A percentile compares a stretch with the other conserved stretches of the same genome.
These are phyloP conservation scores for Chlorella sp. DNA, from an alignment of 139 green algal genomes.

Conservation along the genomic window DNA sequence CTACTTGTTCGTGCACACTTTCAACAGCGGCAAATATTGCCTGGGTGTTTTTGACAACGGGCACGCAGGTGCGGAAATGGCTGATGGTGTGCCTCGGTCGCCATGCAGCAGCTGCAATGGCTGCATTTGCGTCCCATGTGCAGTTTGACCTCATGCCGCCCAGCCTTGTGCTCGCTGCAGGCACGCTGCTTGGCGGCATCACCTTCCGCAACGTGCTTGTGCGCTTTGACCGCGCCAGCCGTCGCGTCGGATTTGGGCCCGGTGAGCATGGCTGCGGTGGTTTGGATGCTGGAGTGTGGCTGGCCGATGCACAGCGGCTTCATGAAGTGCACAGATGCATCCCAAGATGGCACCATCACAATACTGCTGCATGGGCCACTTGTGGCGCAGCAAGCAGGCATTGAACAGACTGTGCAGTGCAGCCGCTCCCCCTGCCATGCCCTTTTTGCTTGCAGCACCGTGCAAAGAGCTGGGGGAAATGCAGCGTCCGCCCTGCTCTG, in stretches of 20 bases:
- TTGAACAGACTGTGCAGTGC: not conserved
- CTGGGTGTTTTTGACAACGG: constrained; percentile 94
- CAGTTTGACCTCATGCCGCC: too few species aligned
- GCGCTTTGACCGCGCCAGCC: constrained; percentile 67
- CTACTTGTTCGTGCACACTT: constrained; percentile 89
- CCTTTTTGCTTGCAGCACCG: constrained; percentile 18
- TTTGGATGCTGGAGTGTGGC: not conserved
- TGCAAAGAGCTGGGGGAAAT: constrained; percentile 51
- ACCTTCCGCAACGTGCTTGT: constrained; percentile 83
- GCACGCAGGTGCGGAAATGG: not conserved
- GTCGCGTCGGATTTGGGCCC: constrained; percentile 63
- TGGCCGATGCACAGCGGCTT: too few species aligned
- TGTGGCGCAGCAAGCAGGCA: too few species aligned
- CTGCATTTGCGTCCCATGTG: too few species aligned
- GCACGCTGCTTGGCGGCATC: constrained; percentile 89
- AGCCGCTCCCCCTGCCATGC: not conserved
- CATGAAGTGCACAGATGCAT: too few species aligned
- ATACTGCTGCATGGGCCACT: too few species aligned
- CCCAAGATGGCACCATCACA: too few species aligned
- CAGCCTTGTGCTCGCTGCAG: constrained; percentile 28
- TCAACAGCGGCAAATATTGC: constrained; percentile 77
- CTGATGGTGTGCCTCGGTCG: not conserved
- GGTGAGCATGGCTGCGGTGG: not conserved
- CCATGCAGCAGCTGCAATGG: too few species aligned
- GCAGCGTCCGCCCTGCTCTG: constrained; percentile 40